phyloP scores from a whole-genome alignment of 768 basidiomycete genomes.

The Podaxis carcinomalis region DNA sequence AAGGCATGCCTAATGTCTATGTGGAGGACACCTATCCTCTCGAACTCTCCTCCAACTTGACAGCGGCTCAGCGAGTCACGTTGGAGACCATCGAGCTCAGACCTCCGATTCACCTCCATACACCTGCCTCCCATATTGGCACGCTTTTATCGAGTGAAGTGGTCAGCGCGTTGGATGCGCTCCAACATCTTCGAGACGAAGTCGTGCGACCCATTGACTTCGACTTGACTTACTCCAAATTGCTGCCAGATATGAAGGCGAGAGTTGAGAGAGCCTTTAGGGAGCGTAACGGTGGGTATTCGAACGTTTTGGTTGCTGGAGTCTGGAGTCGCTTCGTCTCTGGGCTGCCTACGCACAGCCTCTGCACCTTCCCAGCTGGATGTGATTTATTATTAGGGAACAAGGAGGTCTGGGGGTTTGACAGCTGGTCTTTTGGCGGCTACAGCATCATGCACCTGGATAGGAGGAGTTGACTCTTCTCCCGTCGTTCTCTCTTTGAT shows the following conservation, averaged over 20 bases:
- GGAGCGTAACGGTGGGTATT: background rate
- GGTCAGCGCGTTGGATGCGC: background rate
- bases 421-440: background rate
- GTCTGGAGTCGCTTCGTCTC: background rate
- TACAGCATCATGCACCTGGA: background rate
- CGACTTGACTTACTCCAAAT: background rate
- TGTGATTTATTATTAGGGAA: background rate
- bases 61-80: background rate
- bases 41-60: background rate
- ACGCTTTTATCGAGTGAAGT: background rate
- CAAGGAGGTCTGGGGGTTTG: background rate
- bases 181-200: background rate
- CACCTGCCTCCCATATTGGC: background rate
- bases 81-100: background rate
- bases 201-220: background rate
- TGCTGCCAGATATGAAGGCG: background rate
- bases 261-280: background rate
- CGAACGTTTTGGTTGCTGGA: background rate
- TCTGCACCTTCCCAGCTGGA: background rate
- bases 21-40: background rate
- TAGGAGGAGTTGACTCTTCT: background rate
- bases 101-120: background rate
- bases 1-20: background rate
- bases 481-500: background rate
- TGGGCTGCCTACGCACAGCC: background rate